phyloP scores from a whole-genome alignment of 306 rosid genomes.

The Sicyos baderoa region DNA sequence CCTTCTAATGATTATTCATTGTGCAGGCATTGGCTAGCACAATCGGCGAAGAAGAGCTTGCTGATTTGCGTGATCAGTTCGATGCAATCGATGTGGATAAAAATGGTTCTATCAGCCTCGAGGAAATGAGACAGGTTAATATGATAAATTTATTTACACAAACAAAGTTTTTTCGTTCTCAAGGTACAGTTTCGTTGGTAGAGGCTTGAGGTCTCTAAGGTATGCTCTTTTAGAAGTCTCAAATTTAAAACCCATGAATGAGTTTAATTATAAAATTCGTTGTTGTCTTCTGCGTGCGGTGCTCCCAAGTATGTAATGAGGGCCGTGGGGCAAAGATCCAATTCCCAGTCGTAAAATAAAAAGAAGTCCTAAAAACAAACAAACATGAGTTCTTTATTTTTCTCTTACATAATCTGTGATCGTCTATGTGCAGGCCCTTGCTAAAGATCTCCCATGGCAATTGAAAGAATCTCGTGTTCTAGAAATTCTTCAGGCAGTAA shows the following conservation, averaged over 20 bases:
- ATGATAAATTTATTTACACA: conserved; percentile 5
- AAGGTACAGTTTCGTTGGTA: no score
- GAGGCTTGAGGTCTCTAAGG: no score
- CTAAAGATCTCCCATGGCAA: conserved; percentile 97
- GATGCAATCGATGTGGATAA: conserved; percentile 97
- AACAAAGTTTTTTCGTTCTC: neutral
- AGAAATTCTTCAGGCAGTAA: conserved; percentile 91
- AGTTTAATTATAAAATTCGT: no score
- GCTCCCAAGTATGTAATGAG: no score
- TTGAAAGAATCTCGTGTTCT: conserved; percentile 84
- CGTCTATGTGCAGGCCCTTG: conserved; percentile 74
- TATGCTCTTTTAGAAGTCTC: no score
- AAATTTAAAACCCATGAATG: no score
- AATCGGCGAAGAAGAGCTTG: conserved; percentile 68
- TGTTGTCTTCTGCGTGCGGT: no score
- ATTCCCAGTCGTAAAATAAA: no score
- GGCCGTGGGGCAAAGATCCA: no score
- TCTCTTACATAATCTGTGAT: neutral
- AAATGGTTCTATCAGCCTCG: conserved; percentile 90
- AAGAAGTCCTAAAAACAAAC: no score
- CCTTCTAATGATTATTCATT: conserved; percentile 21
- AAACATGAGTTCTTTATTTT: neutral
- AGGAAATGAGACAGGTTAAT: conserved; percentile 93
- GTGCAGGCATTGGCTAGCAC: conserved; percentile 97
- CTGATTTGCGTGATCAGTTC: conserved; percentile 90